These are phyloP conservation scores for Apiospora pterosperma DNA, from an alignment of 2,329 filamentous ascomycete genomes.

Conservation along the genomic window DNA sequence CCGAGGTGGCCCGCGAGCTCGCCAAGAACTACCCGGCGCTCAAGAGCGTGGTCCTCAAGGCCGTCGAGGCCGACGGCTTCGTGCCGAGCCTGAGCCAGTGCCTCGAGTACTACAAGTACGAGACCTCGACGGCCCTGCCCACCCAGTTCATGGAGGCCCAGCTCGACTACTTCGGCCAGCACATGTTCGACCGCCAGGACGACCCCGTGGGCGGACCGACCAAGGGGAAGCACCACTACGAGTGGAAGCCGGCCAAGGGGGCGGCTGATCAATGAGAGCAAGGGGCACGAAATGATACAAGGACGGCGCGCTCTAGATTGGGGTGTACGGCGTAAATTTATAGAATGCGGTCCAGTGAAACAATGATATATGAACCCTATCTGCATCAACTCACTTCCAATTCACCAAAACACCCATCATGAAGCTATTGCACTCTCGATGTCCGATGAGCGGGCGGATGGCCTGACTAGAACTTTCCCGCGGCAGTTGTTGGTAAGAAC, in stretches of 20 bases:
- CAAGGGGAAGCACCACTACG: conserved; percentile 60
- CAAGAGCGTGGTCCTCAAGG: conserved; percentile 53
- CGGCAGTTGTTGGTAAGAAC: no score
- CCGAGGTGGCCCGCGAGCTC: conserved; percentile 50
- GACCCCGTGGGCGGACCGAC: conserved; percentile 47
- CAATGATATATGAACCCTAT: background rate
- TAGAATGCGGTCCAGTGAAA: background rate
- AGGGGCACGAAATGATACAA: background rate
- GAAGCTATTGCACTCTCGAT: background rate
- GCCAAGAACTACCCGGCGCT: conserved; percentile 45
- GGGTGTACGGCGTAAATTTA: background rate
- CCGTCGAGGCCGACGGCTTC: conserved; percentile 54
- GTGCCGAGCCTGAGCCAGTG: conserved; percentile 58
- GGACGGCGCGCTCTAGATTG: background rate
- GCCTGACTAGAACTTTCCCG: no score
- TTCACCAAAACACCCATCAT: background rate
- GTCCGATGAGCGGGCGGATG: no score
- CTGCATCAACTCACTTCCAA: background rate
- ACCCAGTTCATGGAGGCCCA: conserved; percentile 70
- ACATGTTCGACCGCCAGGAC: conserved; percentile 59
- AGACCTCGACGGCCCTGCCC: conserved; percentile 55
- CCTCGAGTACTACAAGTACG: conserved; percentile 66
- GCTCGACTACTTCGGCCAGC: conserved; percentile 67
- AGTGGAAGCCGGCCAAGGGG: conserved; percentile 49
- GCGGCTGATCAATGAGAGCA: background rate